Percentiles rank a stretch among this genome's conserved stretches.
Conservation (phyloP, 164 flowering plant genomes). For the Sedum album region DNA sequence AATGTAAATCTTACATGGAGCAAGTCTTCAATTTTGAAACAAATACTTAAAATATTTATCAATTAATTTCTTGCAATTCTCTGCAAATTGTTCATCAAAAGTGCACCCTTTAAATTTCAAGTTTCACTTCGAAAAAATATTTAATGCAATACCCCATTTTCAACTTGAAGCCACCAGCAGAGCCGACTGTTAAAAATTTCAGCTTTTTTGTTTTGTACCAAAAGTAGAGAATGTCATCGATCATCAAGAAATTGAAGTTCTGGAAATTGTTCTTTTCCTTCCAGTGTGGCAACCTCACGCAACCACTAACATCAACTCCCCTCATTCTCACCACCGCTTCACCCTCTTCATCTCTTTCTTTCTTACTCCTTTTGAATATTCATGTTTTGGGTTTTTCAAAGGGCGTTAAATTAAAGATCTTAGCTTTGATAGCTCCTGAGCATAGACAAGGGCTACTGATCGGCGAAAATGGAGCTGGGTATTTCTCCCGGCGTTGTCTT, state of each 20-base stretch:
- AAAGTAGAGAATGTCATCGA: background rate
- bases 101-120: background rate
- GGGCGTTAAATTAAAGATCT: background rate
- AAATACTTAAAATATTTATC: too few relatives aligned
- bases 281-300: background rate
- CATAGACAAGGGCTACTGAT: background rate
- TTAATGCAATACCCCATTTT: background rate
- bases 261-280: background rate
- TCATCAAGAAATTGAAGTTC: background rate
- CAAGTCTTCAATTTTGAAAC: background rate
- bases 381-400: background rate
- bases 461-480: background rate
- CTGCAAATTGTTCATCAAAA: background rate
- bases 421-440: background rate
- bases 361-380: background rate
- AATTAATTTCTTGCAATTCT: too few relatives aligned
- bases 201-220: background rate
- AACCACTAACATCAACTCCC: background rate
- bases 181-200: background rate
- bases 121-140: background rate
- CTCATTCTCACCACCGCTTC: background rate
- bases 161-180: background rate
- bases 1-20: too few relatives aligned
- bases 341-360: background rate
- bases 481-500: background rate